Conservation (phyloP, 495 filamentous ascomycete genomes). For the Talaromyces nanjingensis region DNA sequence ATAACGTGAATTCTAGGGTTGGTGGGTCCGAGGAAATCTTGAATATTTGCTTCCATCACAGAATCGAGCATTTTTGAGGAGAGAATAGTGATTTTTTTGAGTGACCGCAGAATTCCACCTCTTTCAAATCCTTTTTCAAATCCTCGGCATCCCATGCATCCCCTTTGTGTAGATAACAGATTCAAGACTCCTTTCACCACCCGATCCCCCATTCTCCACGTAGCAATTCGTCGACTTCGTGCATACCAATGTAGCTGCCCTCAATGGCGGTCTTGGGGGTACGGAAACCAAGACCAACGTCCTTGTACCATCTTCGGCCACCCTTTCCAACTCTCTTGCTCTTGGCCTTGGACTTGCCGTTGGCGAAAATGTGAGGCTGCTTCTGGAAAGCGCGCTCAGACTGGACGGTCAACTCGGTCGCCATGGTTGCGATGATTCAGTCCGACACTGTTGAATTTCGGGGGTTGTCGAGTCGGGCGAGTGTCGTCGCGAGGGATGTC, state of each 20-base stretch:
- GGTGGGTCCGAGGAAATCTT: constrained; percentile 11
- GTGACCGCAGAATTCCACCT: background rate
- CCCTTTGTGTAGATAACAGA: constrained; percentile 16
- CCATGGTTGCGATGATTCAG: constrained; percentile 72
- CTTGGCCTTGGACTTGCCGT: constrained; percentile 84
- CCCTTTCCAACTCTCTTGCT: constrained; percentile 74
- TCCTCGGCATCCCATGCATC: background rate
- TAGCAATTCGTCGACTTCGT: constrained; percentile 1
- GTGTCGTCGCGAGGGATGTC: constrained; percentile 14
- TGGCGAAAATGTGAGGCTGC: constrained; percentile 99
- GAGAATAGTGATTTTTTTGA: background rate
- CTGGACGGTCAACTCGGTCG: constrained; percentile 96
- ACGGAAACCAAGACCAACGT: constrained; percentile 96
- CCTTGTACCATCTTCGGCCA: constrained; percentile 98
- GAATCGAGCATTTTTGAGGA: background rate
- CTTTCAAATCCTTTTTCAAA: background rate
- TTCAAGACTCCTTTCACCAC: constrained; percentile 12
- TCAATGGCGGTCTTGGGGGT: constrained; percentile 97
- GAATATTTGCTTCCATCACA: constrained; percentile 12
- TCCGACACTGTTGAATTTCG: constrained; percentile 30
- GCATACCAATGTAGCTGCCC: constrained; percentile 96
- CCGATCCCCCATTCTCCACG: background rate
- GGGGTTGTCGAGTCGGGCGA: constrained; percentile 23
- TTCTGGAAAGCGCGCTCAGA: constrained; percentile 98
- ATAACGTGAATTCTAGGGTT: constrained; percentile 12